Evolutionary conservation across 768 basidiomycete genomes (phyloP), one percentile per base, ranked within the genome.

Genomic region (Collybia sp.): DNA sequence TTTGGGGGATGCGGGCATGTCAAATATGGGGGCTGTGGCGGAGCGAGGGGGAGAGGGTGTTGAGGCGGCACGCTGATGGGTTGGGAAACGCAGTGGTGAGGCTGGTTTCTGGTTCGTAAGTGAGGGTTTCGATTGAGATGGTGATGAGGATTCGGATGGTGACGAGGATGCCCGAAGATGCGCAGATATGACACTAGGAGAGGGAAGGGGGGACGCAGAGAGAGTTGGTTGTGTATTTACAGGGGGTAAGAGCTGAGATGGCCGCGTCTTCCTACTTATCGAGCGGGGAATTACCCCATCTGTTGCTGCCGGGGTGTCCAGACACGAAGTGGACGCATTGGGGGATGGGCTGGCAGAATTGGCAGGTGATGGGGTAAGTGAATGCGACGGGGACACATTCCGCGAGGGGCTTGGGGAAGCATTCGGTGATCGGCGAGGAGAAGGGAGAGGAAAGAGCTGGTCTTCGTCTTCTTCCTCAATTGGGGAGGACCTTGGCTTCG

Each of bases 381-480:
- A 61, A 6, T 49, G 36, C 18, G 20, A 47, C 2, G 59, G 53
- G 2, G 59, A 57, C 4, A 46, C 42, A 30, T 40, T 41, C 30
- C 46, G 44, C n/a, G 62, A 64, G 19, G 55, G 47, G 8, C 59
- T 56, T 1, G 65, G 62, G 1, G 74, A 75, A 2, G 57, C 49
- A n/a, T 55, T 63, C 1, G 82, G 81, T 0, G 76, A 71, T 8
- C 82, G 73, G 37, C 73, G 66, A 6, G 81, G 80, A 2, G 79
- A 77, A 8, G 82, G 82, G 16, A 83, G 67, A 1, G 77, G 77
- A 56, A 80, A 82, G 1, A 83, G 57, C 44, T 77, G 73, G 11
- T 71, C 68, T 49, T 81, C 79, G 43, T 79, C 73, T 30, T 80
- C 80, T 54, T 80, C 79, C 40, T 72, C 70, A 36, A 74, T 74